phyloP scores from a whole-genome alignment of 805 yeast species.

The Lachancea meyersii region DNA sequence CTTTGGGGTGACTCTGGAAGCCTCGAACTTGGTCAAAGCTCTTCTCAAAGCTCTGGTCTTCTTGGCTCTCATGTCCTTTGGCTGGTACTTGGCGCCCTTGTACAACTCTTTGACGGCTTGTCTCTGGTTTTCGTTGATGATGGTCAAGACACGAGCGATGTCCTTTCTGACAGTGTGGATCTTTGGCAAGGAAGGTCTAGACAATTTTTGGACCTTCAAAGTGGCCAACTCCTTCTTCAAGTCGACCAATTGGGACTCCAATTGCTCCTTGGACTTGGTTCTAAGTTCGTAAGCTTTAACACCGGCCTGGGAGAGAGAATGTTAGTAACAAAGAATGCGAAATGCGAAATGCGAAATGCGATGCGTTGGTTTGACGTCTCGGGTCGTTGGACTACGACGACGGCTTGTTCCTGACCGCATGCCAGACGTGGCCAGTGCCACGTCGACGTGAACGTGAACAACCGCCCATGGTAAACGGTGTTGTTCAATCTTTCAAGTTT shows the following conservation, averaged over 20 bases:
- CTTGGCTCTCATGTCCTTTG: constrained; percentile 99
- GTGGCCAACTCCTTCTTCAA: constrained; percentile 94
- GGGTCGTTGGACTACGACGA: too few relatives aligned
- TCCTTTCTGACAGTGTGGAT: constrained; percentile 96
- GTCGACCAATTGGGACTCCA: constrained; percentile 89
- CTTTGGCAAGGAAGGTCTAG: constrained; percentile 90
- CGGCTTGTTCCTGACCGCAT: too few relatives aligned
- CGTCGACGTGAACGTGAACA: too few relatives aligned
- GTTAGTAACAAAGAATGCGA: constrained; percentile 1
- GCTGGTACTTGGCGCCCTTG: constrained; percentile 91
- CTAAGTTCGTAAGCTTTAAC: constrained; percentile 94
- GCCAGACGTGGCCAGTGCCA: too few relatives aligned
- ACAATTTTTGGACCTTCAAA: constrained; percentile 92
- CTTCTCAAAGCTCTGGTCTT: constrained; percentile 99
- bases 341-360: not conserved
- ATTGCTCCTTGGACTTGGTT: constrained; percentile 94
- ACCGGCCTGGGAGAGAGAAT: constrained; percentile 52
- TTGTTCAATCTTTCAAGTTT: too few relatives aligned
- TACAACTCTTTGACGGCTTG: constrained; percentile 90
- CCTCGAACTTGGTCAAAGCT: constrained; percentile 83
- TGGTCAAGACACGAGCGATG: constrained; percentile 96
- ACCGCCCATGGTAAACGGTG: too few relatives aligned
- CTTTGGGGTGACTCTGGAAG: constrained; percentile 74
- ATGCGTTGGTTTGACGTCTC: not conserved
- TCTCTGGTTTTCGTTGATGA: constrained; percentile 96